These are phyloP conservation scores for Botrytis fragariae DNA, from an alignment of 2,329 filamentous ascomycete species.

Conservation along the genomic window DNA sequence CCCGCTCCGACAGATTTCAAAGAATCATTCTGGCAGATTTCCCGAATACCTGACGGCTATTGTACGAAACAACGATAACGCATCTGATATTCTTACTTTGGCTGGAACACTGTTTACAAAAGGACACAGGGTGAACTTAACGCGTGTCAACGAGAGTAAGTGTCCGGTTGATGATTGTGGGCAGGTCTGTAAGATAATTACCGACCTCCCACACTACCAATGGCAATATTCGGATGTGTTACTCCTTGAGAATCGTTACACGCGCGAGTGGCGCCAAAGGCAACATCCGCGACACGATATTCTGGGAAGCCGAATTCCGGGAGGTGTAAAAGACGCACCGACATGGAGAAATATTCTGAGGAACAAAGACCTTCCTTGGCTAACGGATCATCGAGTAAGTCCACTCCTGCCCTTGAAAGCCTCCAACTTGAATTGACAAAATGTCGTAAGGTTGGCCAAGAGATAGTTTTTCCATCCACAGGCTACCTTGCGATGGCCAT, in stretches of 20 bases:
- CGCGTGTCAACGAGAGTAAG: background rate
- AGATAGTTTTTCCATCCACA: conserved; percentile 37
- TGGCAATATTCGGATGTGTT: background rate
- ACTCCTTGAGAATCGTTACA: background rate
- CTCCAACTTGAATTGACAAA: background rate
- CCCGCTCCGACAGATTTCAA: background rate
- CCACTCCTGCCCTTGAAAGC: background rate
- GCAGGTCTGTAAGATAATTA: background rate
- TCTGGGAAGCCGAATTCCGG: background rate
- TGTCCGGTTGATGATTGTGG: background rate
- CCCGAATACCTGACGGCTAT: too few relatives aligned
- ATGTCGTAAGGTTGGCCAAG: background rate
- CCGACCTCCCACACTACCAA: background rate
- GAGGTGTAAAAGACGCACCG: background rate
- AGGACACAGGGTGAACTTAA: background rate
- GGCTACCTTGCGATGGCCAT: conserved; percentile 35
- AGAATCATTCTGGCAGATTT: background rate
- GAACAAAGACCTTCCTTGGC: background rate
- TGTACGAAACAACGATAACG: too few relatives aligned
- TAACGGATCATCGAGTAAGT: background rate
- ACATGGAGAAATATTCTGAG: background rate
- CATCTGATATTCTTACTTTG: background rate
- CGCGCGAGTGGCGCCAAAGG: background rate
- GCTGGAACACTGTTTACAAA: background rate
- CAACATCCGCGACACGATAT: background rate